These are phyloP conservation scores for Saccharomyces pastorianus DNA, from an alignment of 1,139 yeast species.

Conservation along the genomic window DNA sequence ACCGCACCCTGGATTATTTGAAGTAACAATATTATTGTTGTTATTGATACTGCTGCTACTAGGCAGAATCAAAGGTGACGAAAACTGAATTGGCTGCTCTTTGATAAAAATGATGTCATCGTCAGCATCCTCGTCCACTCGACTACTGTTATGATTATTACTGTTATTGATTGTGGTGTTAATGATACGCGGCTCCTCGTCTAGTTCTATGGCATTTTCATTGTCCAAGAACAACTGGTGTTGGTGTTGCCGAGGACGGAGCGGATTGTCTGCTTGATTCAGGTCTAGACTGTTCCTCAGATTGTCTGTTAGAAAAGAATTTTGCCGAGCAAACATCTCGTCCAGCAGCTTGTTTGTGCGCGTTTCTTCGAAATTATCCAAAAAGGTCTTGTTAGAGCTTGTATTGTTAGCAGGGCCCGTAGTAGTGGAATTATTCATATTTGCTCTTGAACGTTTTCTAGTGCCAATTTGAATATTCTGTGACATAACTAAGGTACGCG, in stretches of 20 bases:
- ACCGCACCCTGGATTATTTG: slow-evolving; percentile 7
- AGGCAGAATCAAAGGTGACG: slow-evolving; percentile 1
- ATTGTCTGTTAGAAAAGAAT: slow-evolving; percentile 16
- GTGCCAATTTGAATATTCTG: not conserved
- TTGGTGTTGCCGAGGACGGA: not conserved
- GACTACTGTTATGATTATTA: slow-evolving; percentile 7
- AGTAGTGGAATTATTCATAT: not conserved
- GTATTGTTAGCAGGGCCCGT: not conserved
- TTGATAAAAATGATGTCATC: slow-evolving; percentile 21
- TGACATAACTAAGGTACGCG: not conserved
- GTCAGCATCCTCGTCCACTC: slow-evolving; percentile 13
- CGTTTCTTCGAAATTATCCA: not conserved
- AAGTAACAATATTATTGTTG: slow-evolving; percentile 1
- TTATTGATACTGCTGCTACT: slow-evolving; percentile 7
- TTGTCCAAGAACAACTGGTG: slow-evolving; percentile 9
- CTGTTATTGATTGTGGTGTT: not conserved
- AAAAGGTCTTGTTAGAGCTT: not conserved
- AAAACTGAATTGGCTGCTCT: slow-evolving; percentile 19
- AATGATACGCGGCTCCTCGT: slow-evolving; percentile 33
- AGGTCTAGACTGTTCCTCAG: slow-evolving; percentile 9
- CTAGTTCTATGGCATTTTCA: slow-evolving; percentile 38
- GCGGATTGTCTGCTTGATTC: slow-evolving; percentile 3
- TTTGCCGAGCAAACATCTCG: slow-evolving; percentile 23
- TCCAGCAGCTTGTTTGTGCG: slow-evolving; percentile 10
- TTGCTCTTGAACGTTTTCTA: not conserved